Conservation (phyloP, 352 stramenopile species). For the Globisporangium canariense region DNA sequence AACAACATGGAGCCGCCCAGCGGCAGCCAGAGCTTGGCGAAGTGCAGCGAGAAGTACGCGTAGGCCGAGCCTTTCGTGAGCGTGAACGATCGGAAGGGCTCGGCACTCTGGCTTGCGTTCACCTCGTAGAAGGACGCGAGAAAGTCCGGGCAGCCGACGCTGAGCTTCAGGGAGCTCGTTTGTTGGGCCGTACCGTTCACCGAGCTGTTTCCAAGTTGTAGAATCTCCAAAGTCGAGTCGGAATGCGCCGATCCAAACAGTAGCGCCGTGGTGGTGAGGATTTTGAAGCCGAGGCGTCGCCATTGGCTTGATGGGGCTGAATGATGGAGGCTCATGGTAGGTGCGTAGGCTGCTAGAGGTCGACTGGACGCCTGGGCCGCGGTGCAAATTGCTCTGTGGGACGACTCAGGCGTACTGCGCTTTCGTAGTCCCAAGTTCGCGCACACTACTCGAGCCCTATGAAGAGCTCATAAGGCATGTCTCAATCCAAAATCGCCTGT, state of each 20-base stretch:
- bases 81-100: slow-evolving; percentile 43
- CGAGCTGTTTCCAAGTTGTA: background rate
- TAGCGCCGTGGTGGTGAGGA: background rate
- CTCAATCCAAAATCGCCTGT: background rate
- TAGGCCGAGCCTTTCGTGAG: slow-evolving; percentile 53
- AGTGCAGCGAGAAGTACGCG: slow-evolving; percentile 47
- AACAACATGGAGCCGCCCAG: slow-evolving; percentile 38
- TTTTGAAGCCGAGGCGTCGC: background rate
- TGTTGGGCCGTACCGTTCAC: background rate
- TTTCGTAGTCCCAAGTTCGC: background rate
- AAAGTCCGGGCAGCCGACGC: slow-evolving; percentile 53
- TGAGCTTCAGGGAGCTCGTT: slow-evolving; percentile 19
- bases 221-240: background rate
- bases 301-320: background rate
- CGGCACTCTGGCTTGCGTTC: slow-evolving; percentile 20
- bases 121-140: slow-evolving; percentile 37
- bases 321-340: background rate
- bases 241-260: background rate
- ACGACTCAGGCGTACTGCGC: background rate
- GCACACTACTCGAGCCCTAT: background rate
- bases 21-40: slow-evolving; percentile 45
- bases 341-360: background rate
- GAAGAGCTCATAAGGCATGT: background rate
- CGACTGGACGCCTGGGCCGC: background rate
- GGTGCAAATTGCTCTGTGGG: slow-evolving; percentile 8